Percentiles rank a stretch among this genome's conserved stretches.
phyloP scores from a whole-genome alignment of 148 eudicot genomes.

The Fagopyrum homotropicum region DNA sequence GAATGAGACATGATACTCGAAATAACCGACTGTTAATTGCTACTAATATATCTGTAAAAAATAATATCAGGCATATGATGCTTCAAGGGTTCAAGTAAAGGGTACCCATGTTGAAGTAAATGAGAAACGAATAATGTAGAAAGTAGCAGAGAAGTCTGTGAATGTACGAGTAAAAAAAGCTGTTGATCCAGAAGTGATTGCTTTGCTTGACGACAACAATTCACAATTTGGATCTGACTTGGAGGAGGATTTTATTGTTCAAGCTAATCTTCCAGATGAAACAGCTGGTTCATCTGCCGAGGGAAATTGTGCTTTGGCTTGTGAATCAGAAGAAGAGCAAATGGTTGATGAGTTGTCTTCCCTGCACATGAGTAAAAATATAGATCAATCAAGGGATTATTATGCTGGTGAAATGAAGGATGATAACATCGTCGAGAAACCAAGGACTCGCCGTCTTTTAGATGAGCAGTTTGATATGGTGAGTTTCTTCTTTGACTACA shows the following conservation, averaged over 20 bases:
- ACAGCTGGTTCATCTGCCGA: constrained; percentile 25
- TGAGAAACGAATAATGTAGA: constrained; percentile 43
- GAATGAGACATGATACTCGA: not conserved
- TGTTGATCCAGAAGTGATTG: constrained; percentile 72
- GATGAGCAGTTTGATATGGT: constrained; percentile 93
- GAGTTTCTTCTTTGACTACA: constrained; percentile 18
- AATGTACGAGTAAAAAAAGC: constrained; percentile 67
- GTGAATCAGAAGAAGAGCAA: constrained; percentile 19
- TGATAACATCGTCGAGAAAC: constrained; percentile 27
- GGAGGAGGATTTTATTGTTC: constrained; percentile 88
- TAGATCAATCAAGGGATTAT: constrained; percentile 15
- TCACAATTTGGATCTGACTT: constrained; percentile 75
- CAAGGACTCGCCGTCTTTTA: constrained; percentile 52
- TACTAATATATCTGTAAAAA: not conserved
- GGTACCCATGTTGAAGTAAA: constrained; percentile 30
- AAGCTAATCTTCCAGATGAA: constrained; percentile 60
- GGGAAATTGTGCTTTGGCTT: constrained; percentile 20
- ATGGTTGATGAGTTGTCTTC: constrained; percentile 17
- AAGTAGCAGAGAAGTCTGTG: constrained; percentile 62
- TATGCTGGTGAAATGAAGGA: constrained; percentile 8
- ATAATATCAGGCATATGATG: constrained; percentile 75
- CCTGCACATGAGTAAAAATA: constrained; percentile 16
- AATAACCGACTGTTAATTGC: not conserved
- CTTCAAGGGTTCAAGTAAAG: constrained; percentile 56
- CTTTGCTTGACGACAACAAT: constrained; percentile 64